These are phyloP conservation scores for Trichoderma reesei DNA, from an alignment of 495 filamentous ascomycete genomes.

Conservation along the genomic window DNA sequence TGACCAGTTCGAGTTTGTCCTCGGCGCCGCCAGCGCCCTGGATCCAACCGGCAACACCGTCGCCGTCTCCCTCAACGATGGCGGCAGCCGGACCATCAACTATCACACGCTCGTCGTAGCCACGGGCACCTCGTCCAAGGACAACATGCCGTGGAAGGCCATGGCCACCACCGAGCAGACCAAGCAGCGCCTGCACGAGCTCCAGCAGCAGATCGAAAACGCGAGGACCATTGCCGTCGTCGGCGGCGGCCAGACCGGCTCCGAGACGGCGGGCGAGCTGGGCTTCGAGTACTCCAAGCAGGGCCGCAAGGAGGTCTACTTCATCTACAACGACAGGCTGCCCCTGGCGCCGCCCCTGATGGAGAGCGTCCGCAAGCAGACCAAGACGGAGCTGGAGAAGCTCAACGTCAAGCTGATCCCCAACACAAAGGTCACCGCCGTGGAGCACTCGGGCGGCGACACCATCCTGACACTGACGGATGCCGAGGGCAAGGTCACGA, in stretches of 20 bases:
- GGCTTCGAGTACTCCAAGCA: slow-evolving; percentile 32
- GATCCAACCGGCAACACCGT: slow-evolving; percentile 36
- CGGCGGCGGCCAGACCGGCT: slow-evolving; percentile 59
- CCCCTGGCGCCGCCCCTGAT: slow-evolving; percentile 19
- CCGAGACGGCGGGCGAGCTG: slow-evolving; percentile 54
- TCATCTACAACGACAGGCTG: slow-evolving; percentile 27
- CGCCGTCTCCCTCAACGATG: slow-evolving; percentile 27
- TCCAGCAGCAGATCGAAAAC: slow-evolving; percentile 34
- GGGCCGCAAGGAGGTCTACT: slow-evolving; percentile 32
- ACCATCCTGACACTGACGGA: slow-evolving; percentile 19
- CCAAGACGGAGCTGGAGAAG: slow-evolving; percentile 24
- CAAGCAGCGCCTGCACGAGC: slow-evolving; percentile 30
- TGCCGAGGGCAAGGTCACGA: slow-evolving; percentile 18
- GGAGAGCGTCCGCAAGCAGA: slow-evolving; percentile 19
- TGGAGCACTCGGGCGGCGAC: slow-evolving; percentile 13
- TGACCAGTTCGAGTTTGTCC: slow-evolving; percentile 45
- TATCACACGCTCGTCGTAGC: slow-evolving; percentile 52
- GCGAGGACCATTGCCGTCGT: slow-evolving; percentile 55
- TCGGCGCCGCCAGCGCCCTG: slow-evolving; percentile 42
- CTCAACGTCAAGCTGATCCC: slow-evolving; percentile 23
- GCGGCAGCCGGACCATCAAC: slow-evolving; percentile 20
- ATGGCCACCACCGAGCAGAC: slow-evolving; percentile 31
- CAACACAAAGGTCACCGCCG: slow-evolving; percentile 19
- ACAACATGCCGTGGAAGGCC: slow-evolving; percentile 44
- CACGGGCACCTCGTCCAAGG: slow-evolving; percentile 34